These are phyloP conservation scores for Mucor plumbeus DNA, from an alignment of 371 early-diverging fungal species.

Conservation along the genomic window DNA sequence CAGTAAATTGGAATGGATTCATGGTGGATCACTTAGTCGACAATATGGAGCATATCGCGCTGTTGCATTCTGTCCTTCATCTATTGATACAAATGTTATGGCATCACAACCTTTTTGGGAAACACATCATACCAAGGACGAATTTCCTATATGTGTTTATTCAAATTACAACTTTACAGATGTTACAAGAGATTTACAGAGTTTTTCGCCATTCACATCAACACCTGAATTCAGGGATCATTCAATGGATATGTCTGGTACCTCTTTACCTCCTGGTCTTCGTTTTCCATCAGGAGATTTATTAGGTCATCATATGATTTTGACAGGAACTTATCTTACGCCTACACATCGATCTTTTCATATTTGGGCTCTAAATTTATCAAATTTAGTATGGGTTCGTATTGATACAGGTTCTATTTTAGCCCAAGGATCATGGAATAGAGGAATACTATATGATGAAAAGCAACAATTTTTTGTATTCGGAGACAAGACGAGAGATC, in stretches of 20 bases:
- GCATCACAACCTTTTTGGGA: slow-evolving; percentile 31
- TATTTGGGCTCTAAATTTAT: slow-evolving; percentile 76
- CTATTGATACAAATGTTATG: slow-evolving; percentile 14
- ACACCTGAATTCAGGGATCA: slow-evolving; percentile 50
- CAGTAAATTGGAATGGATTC: slow-evolving; percentile 63
- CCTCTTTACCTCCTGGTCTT: slow-evolving; percentile 73
- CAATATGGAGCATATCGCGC: slow-evolving; percentile 82
- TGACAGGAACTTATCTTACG: slow-evolving; percentile 78
- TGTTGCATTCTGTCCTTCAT: slow-evolving; percentile 54
- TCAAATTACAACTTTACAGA: slow-evolving; percentile 84
- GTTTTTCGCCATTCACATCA: slow-evolving; percentile 51
- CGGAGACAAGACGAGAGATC: slow-evolving; percentile 72
- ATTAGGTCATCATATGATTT: slow-evolving; percentile 71
- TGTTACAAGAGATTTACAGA: slow-evolving; percentile 73
- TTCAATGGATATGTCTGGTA: slow-evolving; percentile 66
- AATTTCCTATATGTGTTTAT: slow-evolving; percentile 62
- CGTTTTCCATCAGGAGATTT: slow-evolving; percentile 76
- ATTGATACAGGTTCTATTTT: slow-evolving; percentile 72
- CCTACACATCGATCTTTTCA: slow-evolving; percentile 71
- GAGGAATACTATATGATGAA: slow-evolving; percentile 66
- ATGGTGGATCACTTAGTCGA: slow-evolving; percentile 60
- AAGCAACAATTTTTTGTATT: slow-evolving; percentile 70
- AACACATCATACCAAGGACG: slow-evolving; percentile 4
- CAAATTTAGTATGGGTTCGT: slow-evolving; percentile 69
- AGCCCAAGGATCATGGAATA: slow-evolving; percentile 79